Conservation (phyloP, 345 rosid species). For the Litchi chinensis region DNA sequence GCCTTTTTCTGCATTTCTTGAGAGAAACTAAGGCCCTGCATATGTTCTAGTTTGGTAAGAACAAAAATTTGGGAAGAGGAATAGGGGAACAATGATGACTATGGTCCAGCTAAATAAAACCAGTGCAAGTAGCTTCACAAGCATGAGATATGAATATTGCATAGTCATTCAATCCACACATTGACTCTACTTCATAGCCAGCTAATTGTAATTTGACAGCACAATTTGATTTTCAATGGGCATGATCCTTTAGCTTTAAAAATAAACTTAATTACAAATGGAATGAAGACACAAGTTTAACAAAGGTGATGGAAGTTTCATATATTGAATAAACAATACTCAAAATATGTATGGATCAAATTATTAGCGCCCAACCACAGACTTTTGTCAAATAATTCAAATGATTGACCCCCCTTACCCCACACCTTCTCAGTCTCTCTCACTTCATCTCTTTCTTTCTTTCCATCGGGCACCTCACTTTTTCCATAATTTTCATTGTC, state of each 20-base stretch:
- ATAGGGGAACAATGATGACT: not conserved
- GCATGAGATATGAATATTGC: not conserved
- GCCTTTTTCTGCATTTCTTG: slow-evolving; percentile 86
- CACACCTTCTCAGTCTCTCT: not conserved
- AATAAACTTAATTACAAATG: not conserved
- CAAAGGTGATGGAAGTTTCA: not conserved
- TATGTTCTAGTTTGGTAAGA: slow-evolving; percentile 18
- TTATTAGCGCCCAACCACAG: not conserved
- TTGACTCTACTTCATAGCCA: not conserved
- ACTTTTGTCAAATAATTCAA: not conserved
- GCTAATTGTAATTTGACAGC: not conserved
- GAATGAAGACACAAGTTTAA: slow-evolving; percentile 1
- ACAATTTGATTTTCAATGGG: not conserved
- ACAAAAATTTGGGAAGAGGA: not conserved
- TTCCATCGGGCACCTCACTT: not conserved
- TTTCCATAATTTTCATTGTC: not conserved
- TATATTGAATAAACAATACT: not conserved
- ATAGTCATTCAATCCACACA: not conserved
- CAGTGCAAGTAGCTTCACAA: slow-evolving; percentile 5
- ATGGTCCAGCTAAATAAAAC: not conserved
- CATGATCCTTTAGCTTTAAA: not conserved
- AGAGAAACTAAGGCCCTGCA: slow-evolving; percentile 97
- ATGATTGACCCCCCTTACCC: not conserved
- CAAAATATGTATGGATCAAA: not conserved
- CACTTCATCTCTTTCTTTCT: not conserved